phyloP scores from a whole-genome alignment of 2,329 filamentous ascomycete species.

The Fusarium nurragi region DNA sequence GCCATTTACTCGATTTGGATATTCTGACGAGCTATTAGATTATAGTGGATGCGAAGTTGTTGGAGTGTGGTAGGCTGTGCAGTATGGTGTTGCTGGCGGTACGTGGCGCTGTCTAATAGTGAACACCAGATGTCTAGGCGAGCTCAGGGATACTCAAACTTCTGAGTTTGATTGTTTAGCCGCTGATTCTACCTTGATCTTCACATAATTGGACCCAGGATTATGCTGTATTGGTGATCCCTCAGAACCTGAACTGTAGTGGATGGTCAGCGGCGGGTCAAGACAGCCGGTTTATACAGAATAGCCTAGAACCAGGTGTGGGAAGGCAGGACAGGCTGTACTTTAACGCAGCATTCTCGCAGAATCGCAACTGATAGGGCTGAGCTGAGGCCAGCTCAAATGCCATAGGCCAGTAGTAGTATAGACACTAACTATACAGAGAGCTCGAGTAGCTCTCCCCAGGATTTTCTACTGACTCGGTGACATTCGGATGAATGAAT shows the following conservation, averaged over 20 bases:
- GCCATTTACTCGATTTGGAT: neutral
- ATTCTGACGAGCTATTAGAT: neutral
- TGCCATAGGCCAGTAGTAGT: neutral
- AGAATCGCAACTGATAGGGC: neutral
- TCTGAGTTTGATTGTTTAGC: neutral
- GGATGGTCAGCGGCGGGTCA: neutral
- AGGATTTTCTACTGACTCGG: neutral
- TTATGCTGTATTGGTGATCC: neutral
- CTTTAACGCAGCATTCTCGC: neutral
- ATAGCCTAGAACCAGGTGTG: neutral
- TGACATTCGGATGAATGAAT: neutral
- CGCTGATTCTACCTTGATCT: neutral
- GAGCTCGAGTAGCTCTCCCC: neutral
- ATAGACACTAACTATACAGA: neutral
- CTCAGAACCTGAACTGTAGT: neutral
- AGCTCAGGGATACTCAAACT: neutral
- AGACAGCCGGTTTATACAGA: neutral
- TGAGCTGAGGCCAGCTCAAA: neutral
- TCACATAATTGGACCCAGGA: neutral
- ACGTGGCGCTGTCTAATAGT: neutral
- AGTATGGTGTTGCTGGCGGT: neutral
- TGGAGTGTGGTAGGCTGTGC: neutral
- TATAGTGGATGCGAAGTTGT: slow-evolving; percentile 1
- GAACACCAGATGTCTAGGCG: neutral
- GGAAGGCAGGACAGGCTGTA: neutral